Base-by-base conservation (phyloP, 768 basidiomycete species). In the Cyclocybe aegerita region DNA sequence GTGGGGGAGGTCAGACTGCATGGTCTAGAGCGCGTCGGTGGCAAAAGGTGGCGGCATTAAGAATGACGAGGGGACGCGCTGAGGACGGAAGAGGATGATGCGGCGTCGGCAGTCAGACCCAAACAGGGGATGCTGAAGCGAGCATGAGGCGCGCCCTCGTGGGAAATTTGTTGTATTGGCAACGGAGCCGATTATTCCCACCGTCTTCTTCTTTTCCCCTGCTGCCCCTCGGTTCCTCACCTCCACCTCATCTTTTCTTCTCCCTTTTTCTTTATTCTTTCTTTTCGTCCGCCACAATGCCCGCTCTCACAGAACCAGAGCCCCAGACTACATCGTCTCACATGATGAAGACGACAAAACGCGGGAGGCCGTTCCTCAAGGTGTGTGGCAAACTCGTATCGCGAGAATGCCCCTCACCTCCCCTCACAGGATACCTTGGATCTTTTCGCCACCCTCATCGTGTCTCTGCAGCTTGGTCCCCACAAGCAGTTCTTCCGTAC, bases 291-390 rank as follows among this genome's bases (percentile, higher is more conserved):
- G 52, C 50, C 55, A 62, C 64, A 57, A 73, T 76, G 71, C 64
- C 71, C 45, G 60, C 65, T 34, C 60, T 65, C 54, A 59, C 74
- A 50, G 79, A 80, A 56, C 47, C 61, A 62, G 66, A 77, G 43
- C 72, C 79, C 30, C 79, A 79, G 60, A 76, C 82, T 37, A 82
- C 81, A 57, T 83, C 88, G 37, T 92, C 90, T 23, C 94, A 96
- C 70, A 91, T 96, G 90, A 97, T 98, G 94, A 95, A 96, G 83
- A 96, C 91, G 10, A 96, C 94, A 66, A 92, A 93, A 77, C 85
- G 94, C 64, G 94, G 94, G 54, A 81, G 94, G 60, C 94, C 94
- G 10, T 97, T 86, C 69, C 81, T 95, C 69, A 96, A 95, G 83
- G 94, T 90, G 41, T 53, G 61, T 57, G 15, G 48, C 31, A 56